A percentile compares a stretch with the other conserved stretches of the same genome.
These are phyloP conservation scores for Cicer bijugum DNA, from an alignment of 306 rosid species.

Conservation along the genomic window DNA sequence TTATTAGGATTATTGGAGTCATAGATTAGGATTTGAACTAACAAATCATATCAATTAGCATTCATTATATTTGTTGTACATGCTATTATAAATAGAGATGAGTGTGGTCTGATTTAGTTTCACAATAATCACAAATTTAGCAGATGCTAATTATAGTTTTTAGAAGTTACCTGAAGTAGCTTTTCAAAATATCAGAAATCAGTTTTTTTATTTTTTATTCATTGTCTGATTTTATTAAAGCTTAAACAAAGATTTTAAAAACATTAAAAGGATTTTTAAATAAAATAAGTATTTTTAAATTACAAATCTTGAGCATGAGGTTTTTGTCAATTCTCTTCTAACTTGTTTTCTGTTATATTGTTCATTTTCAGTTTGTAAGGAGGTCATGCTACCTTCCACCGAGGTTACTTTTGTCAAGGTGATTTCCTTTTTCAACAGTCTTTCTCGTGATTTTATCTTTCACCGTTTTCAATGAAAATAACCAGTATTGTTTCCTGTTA, in stretches of 20 bases:
- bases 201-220: not conserved
- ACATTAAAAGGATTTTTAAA: not conserved
- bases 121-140: not conserved
- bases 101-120: not conserved
- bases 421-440: constrained; percentile 22
- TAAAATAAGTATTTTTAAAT: not conserved
- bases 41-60: not conserved
- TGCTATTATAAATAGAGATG: not conserved
- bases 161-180: not conserved
- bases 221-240: constrained; percentile 11
- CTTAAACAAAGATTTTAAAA: not conserved
- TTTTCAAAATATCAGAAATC: constrained; percentile 3
- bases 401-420: constrained; percentile 81
- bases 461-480: constrained; percentile 5
- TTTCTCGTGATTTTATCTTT: constrained; percentile 14
- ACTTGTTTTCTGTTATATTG: constrained; percentile 10
- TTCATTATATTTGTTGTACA: not conserved
- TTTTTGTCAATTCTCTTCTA: constrained; percentile 24
- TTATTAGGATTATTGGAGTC: not conserved
- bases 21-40: not conserved
- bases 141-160: not conserved
- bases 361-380: constrained; percentile 70
- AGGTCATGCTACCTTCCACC: constrained; percentile 80
- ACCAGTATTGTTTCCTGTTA: constrained; percentile 9
- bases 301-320: not conserved